Conservation (phyloP, 805 yeast genomes). For the Hagleromyces aurorensis region DNA sequence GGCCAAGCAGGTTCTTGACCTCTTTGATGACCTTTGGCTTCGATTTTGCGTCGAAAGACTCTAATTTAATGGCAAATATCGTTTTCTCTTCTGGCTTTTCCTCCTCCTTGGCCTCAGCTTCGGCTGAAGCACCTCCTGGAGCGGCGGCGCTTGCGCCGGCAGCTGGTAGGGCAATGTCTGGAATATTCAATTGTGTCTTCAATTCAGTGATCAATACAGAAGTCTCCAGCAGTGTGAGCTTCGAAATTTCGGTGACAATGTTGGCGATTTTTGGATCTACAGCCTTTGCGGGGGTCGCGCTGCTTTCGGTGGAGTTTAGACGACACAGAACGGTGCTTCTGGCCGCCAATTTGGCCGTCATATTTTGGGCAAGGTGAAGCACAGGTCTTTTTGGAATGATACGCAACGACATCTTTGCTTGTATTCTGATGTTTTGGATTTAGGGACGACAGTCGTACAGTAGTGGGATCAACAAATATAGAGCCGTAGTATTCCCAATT, state of each 20-base stretch:
- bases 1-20: conserved; percentile 83
- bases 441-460: too few species aligned
- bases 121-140: conserved; percentile 52
- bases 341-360: conserved; percentile 7
- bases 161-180: conserved; percentile 85
- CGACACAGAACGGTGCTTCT: conserved; percentile 29
- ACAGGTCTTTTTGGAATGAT: conserved; percentile 13
- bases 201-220: conserved; percentile 76
- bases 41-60: conserved; percentile 86
- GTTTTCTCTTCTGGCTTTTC: conserved; percentile 87
- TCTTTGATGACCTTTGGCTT: conserved; percentile 98
- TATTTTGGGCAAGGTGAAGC: conserved; percentile 6
- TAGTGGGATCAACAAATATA: too few species aligned
- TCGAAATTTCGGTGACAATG: conserved; percentile 86
- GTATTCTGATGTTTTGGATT: too few species aligned
- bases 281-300: conserved; percentile 40
- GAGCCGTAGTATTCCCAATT: too few species aligned
- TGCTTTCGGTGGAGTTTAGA: conserved; percentile 46
- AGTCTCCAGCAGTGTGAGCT: conserved; percentile 87
- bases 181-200: conserved; percentile 77
- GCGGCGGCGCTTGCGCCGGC: conserved; percentile 46
- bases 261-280: conserved; percentile 82
- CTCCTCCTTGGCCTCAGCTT: conserved; percentile 58
- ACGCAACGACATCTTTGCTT: conserved; percentile 23
- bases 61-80: conserved; percentile 85